Base-by-base conservation (phyloP, 257 asterid species). In the Lithospermum erythrorhizon region DNA sequence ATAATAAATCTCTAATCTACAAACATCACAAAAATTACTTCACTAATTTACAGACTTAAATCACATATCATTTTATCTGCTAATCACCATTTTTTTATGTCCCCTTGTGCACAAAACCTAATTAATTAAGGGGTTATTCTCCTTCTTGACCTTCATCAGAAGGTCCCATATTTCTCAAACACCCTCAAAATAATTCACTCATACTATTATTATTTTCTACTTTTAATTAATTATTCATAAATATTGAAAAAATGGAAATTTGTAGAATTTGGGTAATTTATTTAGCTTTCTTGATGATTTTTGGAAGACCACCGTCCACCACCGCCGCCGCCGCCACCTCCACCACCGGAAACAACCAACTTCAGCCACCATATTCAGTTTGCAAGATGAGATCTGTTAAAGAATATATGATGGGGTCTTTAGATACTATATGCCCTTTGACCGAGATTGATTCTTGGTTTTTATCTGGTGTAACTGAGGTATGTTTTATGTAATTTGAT, bases 381-480 rank as follows among this genome's bases (percentile, higher is more conserved):
- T 90, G 95, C 61, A 83, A 77, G 59, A 58, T 80, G 58, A 65
- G 67, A 20, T 80, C 96, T 68, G 21, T 87, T 67, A 63, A 67
- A 59, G 95, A 90, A 72, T 78, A 76, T 68, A 59, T 90, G 68
- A 75, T 80, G 60, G 81, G 77, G 70, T 24, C 81, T 47, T 67
- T 35, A 62, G 73, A 65, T 56, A 76, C 70, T 63, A 72, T 72
- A 25, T 90, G 90, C 41, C 72, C 76, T 62, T 53, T 68, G 17
- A 69, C 55, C 57, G 78, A 72, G 72, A 63, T 78, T 70, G 72
- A 63, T 14, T 65, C 79, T 60, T 73, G 75, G 25, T 48, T 64
- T 68, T 21, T 73, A 59, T 62, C 73, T 65, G 87, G 79, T 61
- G 90, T 82, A 22, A 80, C 85, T 80, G 90, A 84, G 97, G 96